These are phyloP conservation scores for Mycosphaerella arachidis DNA, from an alignment of 2,329 filamentous ascomycete species.

Conservation along the genomic window DNA sequence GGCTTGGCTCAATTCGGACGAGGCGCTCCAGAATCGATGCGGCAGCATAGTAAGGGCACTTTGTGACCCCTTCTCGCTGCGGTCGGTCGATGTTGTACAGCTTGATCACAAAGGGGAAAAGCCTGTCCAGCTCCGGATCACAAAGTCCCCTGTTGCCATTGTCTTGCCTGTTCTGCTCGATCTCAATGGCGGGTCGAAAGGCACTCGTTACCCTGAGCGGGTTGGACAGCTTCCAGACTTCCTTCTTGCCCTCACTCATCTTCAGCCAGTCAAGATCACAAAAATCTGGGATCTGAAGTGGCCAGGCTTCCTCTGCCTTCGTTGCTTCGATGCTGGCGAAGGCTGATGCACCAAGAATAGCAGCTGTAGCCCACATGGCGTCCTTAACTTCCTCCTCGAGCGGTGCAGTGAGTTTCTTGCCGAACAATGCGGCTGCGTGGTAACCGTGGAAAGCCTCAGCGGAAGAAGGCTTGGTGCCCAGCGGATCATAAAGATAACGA, in stretches of 20 bases:
- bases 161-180: slow-evolving; percentile 10
- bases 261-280: slow-evolving; percentile 56
- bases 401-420: slow-evolving; percentile 36
- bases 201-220: slow-evolving; percentile 46
- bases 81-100: slow-evolving; percentile 22
- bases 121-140: slow-evolving; percentile 16
- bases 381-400: slow-evolving; percentile 42
- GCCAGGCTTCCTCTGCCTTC: slow-evolving; percentile 51
- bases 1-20: slow-evolving; percentile 34
- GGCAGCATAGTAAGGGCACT: slow-evolving; percentile 30
- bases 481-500: slow-evolving; percentile 36
- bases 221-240: slow-evolving; percentile 50
- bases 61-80: slow-evolving; percentile 16
- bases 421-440: slow-evolving; percentile 47
- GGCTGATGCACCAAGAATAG: slow-evolving; percentile 44
- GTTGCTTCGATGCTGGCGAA: slow-evolving; percentile 44
- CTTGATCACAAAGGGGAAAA: slow-evolving; percentile 17
- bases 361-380: slow-evolving; percentile 44
- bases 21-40: slow-evolving; percentile 36
- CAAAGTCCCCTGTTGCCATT: not conserved
- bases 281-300: slow-evolving; percentile 42
- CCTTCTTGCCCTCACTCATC: slow-evolving; percentile 53
- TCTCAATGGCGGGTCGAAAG: slow-evolving; percentile 37
- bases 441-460: slow-evolving; percentile 47
- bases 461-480: slow-evolving; percentile 21